Evolutionary conservation across 169 alveolate genomes (phyloP).

Genomic region (Cryptosporidium canis): DNA sequence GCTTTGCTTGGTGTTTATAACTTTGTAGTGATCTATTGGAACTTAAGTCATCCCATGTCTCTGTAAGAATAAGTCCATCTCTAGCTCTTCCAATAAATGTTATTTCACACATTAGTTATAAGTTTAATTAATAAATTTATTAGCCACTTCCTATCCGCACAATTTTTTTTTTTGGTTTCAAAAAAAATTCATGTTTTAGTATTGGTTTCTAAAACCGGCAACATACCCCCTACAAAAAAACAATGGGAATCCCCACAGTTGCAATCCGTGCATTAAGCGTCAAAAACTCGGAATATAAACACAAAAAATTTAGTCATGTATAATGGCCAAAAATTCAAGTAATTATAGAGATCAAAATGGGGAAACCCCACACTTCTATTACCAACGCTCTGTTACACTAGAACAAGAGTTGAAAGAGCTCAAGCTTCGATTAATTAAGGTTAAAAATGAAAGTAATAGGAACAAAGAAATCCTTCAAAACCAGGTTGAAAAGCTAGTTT

Average conservation of each 20-base stretch:
- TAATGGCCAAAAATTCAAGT: background rate
- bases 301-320: background rate
- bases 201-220: conserved; percentile 31
- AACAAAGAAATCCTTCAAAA: conserved; percentile 47
- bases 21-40: conserved; percentile 47
- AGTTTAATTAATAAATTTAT: background rate
- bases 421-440: background rate
- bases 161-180: background rate
- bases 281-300: background rate
- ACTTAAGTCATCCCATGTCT: conserved; percentile 82
- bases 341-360: background rate
- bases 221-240: background rate
- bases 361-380: conserved; percentile 62
- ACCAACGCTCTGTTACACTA: conserved; percentile 38
- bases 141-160: background rate
- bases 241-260: conserved; percentile 15
- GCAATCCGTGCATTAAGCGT: conserved; percentile 18
- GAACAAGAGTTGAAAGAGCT: conserved; percentile 45
- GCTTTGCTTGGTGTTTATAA: conserved; percentile 80
- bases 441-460: conserved; percentile 34
- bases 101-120: conserved; percentile 75
- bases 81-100: conserved; percentile 84
- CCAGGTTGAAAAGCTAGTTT: background rate
- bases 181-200: background rate
- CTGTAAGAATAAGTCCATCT: conserved; percentile 86